A percentile compares a stretch with the other conserved stretches of the same genome.
phyloP scores from a whole-genome alignment of 2,329 filamentous ascomycete genomes.

The Trichoderma koningiopsis region DNA sequence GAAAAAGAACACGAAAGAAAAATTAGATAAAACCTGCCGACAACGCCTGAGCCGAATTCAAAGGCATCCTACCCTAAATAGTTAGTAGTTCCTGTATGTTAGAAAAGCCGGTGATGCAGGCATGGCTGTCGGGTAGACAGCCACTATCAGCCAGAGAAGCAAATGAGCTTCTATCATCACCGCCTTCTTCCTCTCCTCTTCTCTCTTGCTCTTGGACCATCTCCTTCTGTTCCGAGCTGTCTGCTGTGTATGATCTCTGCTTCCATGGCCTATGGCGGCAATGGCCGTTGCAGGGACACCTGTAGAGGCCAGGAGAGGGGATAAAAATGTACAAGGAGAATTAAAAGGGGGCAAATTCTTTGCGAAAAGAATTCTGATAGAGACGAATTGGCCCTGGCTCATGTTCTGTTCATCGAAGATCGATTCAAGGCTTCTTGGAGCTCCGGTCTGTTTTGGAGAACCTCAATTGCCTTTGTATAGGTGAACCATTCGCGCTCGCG shows the following conservation, averaged over 20 bases:
- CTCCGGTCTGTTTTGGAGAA: constrained; percentile 78
- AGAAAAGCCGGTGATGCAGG: background rate
- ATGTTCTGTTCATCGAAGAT: constrained; percentile 64
- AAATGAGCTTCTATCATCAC: background rate
- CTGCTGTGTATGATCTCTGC: background rate
- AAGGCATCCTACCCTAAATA: constrained; percentile 19
- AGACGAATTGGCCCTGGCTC: background rate
- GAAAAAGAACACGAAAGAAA: background rate
- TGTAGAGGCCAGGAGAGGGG: background rate
- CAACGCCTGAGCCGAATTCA: constrained; percentile 39
- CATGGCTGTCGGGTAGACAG: background rate
- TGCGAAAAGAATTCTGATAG: background rate
- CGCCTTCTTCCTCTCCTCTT: background rate
- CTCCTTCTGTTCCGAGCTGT: background rate
- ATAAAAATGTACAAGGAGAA: constrained; percentile 19
- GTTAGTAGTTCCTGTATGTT: constrained; percentile 16
- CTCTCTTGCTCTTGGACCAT: background rate
- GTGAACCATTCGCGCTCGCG: constrained; percentile 87
- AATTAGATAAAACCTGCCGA: constrained; percentile 31
- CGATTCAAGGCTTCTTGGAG: constrained; percentile 82
- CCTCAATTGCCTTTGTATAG: constrained; percentile 77
- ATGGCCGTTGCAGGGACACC: background rate
- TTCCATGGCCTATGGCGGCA: background rate
- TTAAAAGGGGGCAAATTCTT: background rate
- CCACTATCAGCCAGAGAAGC: background rate